Base-by-base conservation (phyloP, 192 early-diverging fungal species). In the Backusella luteola region DNA sequence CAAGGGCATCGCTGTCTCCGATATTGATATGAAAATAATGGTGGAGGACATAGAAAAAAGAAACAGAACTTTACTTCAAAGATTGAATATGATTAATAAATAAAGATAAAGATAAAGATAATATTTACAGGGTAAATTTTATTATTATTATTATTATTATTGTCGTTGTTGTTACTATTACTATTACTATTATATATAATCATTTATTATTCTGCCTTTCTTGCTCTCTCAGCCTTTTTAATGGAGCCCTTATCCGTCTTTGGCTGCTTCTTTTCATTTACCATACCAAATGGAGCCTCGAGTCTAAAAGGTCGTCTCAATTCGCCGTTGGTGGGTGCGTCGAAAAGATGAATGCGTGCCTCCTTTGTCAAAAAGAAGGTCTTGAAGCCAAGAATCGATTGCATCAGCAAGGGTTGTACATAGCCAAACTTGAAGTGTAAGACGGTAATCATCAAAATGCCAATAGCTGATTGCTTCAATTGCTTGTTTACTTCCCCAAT, bases 361-460 rank as follows among this genome's bases (percentile, higher is more conserved):
- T 94, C 83, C 83, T 89, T 92, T 77, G 87, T 90, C 73, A 85
- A 85, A 71, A 90, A 86, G 67, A 94, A 80, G 68, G 89, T 90
- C 79, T 92, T 89, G 79, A 94, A 76, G 4, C 92, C 93, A 36
- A 98, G 79, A 72, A 97, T 84, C 17, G 90, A 89, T 85, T 98
- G 97, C 77, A 97, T 86, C 19, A 97, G 83, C 46, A 98, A 82
- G 6, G 97, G 97, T 77, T 96, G 93, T 53, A 94, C 87, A 73
- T 95, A 96, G 32, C 91, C 91, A 76, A 91, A 96, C 83, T 96
- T 91, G 85, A 93, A 94, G 85, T 98, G 92, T 82, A 97, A 87
- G 49, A 94, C 88, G 23, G 81, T 80, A 71, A 98, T 90, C 67
- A 97, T 87, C 9, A 81, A 90, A 35, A 92, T 70, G 15, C 92